A percentile compares a stretch with the other conserved stretches of the same genome.
phyloP scores from a whole-genome alignment of 2,329 filamentous ascomycete genomes.

The Teratosphaeria gauchensis region DNA sequence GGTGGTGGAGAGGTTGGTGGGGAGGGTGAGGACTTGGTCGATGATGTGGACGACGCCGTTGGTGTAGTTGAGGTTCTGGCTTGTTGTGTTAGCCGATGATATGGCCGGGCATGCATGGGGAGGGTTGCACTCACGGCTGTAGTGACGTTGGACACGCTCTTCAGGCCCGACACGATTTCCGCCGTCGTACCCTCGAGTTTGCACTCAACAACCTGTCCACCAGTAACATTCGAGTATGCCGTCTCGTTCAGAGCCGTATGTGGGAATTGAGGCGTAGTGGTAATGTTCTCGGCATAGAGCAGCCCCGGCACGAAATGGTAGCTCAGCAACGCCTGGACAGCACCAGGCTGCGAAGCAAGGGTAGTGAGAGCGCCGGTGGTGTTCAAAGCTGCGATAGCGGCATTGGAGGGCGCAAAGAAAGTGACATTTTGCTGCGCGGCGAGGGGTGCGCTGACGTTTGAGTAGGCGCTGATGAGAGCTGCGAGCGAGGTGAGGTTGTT shows the following conservation, averaged over 20 bases:
- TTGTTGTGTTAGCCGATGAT: constrained; percentile 2
- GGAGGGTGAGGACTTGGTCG: constrained; percentile 34
- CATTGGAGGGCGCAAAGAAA: constrained; percentile 48
- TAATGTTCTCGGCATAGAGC: constrained; percentile 31
- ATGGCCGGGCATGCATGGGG: background rate
- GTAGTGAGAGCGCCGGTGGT: constrained; percentile 16
- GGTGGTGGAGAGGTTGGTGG: constrained; percentile 23
- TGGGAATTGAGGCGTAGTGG: constrained; percentile 31
- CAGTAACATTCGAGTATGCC: constrained; percentile 49
- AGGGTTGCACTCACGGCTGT: constrained; percentile 33
- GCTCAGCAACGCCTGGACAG: constrained; percentile 39
- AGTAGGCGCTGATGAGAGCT: constrained; percentile 28
- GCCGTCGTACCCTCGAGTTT: constrained; percentile 11
- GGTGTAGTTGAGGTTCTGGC: constrained; percentile 34
- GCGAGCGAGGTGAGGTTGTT: constrained; percentile 27
- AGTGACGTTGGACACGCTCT: constrained; percentile 40
- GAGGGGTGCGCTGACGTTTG: constrained; percentile 30
- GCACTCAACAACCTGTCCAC: constrained; percentile 47
- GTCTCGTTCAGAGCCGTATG: constrained; percentile 42
- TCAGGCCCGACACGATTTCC: constrained; percentile 44
- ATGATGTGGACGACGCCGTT: constrained; percentile 40
- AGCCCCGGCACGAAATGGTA: constrained; percentile 53
- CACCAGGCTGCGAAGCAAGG: background rate
- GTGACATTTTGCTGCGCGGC: constrained; percentile 43
- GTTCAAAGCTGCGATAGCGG: constrained; percentile 33